Evolutionary conservation across 352 stramenopile species (phyloP), one percentile per base, ranked within the genome.

Genomic region (Pythium plurisporium): DNA sequence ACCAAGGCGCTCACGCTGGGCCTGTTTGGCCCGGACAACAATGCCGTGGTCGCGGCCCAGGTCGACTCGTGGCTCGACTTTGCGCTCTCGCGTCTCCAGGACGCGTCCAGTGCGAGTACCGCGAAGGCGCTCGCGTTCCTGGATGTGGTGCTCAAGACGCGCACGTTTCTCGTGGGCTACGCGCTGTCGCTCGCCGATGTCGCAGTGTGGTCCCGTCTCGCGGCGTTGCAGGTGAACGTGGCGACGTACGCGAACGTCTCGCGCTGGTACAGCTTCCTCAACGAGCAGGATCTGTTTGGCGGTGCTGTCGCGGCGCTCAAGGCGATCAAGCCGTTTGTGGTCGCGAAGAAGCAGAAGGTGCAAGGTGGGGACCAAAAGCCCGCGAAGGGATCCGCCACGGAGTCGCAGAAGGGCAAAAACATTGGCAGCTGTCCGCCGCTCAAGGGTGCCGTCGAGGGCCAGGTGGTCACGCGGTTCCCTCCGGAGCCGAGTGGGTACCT

Each of bases 401-500:
- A 62, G 58, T 72, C 61, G 33, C 69, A 80, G 33, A 91, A 91
- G 72, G 70, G 67, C 55, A 92, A 94, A 67, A 89, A 88, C 30
- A 82, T 67, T 5, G 96, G 96, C 23, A 97, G 83, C 69, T 98
- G 85, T 68, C 91, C 82, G 27, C 83, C 91, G 10, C 76, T 99
- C 36, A 94, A 98, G 70, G 96, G 93, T 60, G 97, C 95, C 31
- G 82, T 96, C 20, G 82, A 87, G 4, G 97, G 97, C 44, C 83
- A 98, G 59, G 96, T 99, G 27, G 89, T 98, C 7, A 99, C 97
- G 47, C 89, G 98, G 5, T 99, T 99, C 58, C 97, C 97, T 14
- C 98, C 98, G 4, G 97, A 99, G 79, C 97, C 97, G 5, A 97
- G 80, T 67, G 97, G 97, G 55, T 99, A 99, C 74, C 76, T 99